Base-by-base conservation (phyloP, 148 eudicot genomes). In the Rhododendron ovatum region DNA sequence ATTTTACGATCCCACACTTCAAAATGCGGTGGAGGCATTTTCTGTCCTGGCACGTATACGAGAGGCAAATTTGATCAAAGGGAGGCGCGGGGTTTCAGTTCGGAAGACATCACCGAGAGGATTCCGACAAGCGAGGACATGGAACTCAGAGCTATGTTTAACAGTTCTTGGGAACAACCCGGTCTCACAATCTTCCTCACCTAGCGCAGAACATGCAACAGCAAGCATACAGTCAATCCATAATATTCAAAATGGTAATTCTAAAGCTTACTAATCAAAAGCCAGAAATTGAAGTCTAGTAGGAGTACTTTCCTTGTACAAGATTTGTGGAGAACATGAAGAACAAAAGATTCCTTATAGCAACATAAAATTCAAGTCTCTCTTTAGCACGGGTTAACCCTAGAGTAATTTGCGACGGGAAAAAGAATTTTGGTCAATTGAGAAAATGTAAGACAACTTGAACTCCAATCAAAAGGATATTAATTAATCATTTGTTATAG, bases 81-180 rank as follows among this genome's bases (percentile, higher is more conserved):
- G 1, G 90, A 88, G 8, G 91, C 53, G 22, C 47, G 85, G 9
- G 71, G 85, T 48, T 67, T 75, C 14, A 9, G 65, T 30, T 65
- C 39, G 75, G 88, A 81, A 69, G 90, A 88, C 80, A 85, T 80
- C 22, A 24, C 81, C 0, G 87, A 69, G 39, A 90, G 88, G 24
- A 80, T 83, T 55, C 74, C 22, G 15, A 84, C 86, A 24, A 89
- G 85, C 4, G 84, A 83, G 24, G 90, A 88, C 83, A 90, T 76
- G 30, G 87, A 85, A 57, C 41, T 81, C 86, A 90, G 76, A 14
- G 92, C 92, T 4, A 81, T 88, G 59, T 90, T 78, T 55, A 90
- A 84, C 39, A 86, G 82, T 88, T 90, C 89, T 20, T 87, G 73
- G 35, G 90, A 88, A 84, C 90, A 90, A 85, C 92, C 92, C 5